A percentile compares a stretch with the other conserved stretches of the same genome.
These are phyloP conservation scores for Penicillium sp. DNA, from an alignment of 2,329 filamentous ascomycete genomes.

Conservation along the genomic window DNA sequence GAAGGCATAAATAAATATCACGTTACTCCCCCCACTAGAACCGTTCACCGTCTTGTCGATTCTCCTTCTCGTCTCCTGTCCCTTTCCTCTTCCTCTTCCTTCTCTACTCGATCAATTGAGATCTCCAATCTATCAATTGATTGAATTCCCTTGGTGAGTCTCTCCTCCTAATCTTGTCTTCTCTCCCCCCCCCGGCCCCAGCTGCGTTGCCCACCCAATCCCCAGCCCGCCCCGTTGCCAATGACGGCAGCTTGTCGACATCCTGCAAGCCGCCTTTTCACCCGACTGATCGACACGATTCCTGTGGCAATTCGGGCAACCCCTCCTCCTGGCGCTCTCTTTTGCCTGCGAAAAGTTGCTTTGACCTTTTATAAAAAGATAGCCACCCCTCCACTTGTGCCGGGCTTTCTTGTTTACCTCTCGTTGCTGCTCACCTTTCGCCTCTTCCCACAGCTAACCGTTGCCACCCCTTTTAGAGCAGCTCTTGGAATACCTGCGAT, in stretches of 20 bases:
- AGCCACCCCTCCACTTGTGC: background rate
- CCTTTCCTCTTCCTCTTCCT: slow-evolving; percentile 4
- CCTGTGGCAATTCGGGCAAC: slow-evolving; percentile 31
- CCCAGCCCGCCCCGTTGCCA: slow-evolving; percentile 15
- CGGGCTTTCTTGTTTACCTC: background rate
- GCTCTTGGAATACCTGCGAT: slow-evolving; percentile 6
- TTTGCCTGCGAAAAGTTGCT: background rate
- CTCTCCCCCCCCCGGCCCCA: background rate
- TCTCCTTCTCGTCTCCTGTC: slow-evolving; percentile 13
- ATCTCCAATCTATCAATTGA: background rate
- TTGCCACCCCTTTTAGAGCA: slow-evolving; percentile 4
- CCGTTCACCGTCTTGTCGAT: slow-evolving; percentile 11
- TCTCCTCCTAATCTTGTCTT: background rate
- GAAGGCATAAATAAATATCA: slow-evolving; percentile 18
- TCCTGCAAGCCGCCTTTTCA: slow-evolving; percentile 15
- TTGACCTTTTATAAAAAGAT: slow-evolving; percentile 1
- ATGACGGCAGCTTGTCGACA: slow-evolving; percentile 37
- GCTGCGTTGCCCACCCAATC: background rate
- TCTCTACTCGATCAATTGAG: background rate
- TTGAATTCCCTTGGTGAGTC: slow-evolving; percentile 1
- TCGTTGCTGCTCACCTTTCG: background rate
- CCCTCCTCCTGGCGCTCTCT: slow-evolving; percentile 9
- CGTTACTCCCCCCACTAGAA: slow-evolving; percentile 15
- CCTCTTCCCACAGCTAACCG: slow-evolving; percentile 2
- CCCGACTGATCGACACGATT: slow-evolving; percentile 28